Percentiles rank a stretch among this genome's conserved stretches.
Evolutionary conservation across 2,329 filamentous ascomycete genomes (phyloP).

Genomic region (Pseudogymnoascus sp.): DNA sequence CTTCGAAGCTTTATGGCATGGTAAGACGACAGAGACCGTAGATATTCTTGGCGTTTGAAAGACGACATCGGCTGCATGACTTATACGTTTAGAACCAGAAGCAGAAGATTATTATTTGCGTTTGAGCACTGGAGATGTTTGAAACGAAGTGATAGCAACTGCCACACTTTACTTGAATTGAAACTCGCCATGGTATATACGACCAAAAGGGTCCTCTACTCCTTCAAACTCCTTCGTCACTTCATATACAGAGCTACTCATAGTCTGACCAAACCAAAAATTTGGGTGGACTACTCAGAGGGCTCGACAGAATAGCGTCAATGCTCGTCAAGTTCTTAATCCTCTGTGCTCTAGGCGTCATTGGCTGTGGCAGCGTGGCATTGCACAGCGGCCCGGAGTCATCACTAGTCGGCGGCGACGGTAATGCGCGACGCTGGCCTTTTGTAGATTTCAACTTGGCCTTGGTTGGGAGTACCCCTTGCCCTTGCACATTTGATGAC

Average conservation of each 20-base stretch:
- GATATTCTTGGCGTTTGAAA: no score
- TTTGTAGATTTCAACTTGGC: background rate
- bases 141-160: background rate
- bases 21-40: no score
- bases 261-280: background rate
- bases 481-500: background rate
- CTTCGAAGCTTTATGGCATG: no score
- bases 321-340: constrained; percentile 23
- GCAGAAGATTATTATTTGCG: background rate
- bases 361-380: background rate
- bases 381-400: background rate
- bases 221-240: background rate
- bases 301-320: constrained; percentile 16
- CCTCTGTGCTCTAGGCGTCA: constrained; percentile 17
- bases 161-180: background rate
- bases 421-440: constrained; percentile 3
- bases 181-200: background rate
- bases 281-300: background rate
- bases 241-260: background rate
- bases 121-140: background rate
- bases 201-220: background rate
- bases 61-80: background rate
- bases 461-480: background rate
- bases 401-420: constrained; percentile 15
- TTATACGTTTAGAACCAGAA: background rate